phyloP scores from a whole-genome alignment of 2,329 filamentous ascomycete genomes.

The Ascochyta viciae-villosae region DNA sequence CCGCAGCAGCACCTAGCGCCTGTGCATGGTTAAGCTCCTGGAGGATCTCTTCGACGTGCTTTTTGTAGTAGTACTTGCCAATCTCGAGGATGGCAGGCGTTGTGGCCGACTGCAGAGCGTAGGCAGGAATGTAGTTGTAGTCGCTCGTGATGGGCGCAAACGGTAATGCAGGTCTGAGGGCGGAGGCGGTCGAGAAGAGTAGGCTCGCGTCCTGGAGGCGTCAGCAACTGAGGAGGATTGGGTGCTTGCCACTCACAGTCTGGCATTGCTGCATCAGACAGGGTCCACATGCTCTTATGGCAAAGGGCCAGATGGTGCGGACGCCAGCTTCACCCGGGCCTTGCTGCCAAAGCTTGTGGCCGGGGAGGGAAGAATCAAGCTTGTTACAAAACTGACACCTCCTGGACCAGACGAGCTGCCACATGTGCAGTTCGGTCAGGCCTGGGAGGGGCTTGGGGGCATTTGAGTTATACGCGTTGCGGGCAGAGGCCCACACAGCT shows the following conservation, averaged over 20 bases:
- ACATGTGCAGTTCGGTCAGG: slow-evolving; percentile 77
- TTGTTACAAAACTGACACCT: slow-evolving; percentile 73
- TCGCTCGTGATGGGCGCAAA: slow-evolving; percentile 70
- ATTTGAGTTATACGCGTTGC: slow-evolving; percentile 68
- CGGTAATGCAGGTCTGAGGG: slow-evolving; percentile 72
- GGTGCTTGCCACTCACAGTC: slow-evolving; percentile 63
- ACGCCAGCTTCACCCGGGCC: slow-evolving; percentile 69
- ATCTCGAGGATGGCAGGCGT: slow-evolving; percentile 59
- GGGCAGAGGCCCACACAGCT: slow-evolving; percentile 73
- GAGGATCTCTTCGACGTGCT: slow-evolving; percentile 68
- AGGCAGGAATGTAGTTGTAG: slow-evolving; percentile 65
- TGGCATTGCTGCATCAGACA: slow-evolving; percentile 68
- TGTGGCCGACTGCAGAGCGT: slow-evolving; percentile 61
- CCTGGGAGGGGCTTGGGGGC: slow-evolving; percentile 73
- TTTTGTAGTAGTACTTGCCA: slow-evolving; percentile 70
- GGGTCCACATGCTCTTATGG: slow-evolving; percentile 67
- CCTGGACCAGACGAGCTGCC: slow-evolving; percentile 69
- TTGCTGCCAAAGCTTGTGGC: slow-evolving; percentile 59
- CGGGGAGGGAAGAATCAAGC: slow-evolving; percentile 33
- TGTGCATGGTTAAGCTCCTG: slow-evolving; percentile 69
- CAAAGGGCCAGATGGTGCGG: slow-evolving; percentile 75
- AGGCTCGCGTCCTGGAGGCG: slow-evolving; percentile 70
- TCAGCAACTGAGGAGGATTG: slow-evolving; percentile 8
- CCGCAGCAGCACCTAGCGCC: slow-evolving; percentile 69
- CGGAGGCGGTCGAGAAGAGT: slow-evolving; percentile 66